Conservation (phyloP, 805 yeast species). For the Cyberlindnera amylophila region DNA sequence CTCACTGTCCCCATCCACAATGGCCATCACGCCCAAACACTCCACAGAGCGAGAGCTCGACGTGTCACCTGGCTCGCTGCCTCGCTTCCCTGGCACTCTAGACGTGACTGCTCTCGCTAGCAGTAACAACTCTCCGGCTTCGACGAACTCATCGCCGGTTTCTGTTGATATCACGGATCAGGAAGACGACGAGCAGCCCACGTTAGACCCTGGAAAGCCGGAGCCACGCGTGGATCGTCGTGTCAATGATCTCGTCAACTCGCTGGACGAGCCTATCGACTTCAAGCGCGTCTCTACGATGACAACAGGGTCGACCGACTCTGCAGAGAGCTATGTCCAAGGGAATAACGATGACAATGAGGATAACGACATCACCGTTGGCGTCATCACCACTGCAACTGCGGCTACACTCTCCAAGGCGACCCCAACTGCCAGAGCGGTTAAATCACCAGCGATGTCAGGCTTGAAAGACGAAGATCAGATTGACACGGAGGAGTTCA, state of each 20-base stretch:
- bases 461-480: not conserved
- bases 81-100: slow-evolving; percentile 34
- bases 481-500: not conserved
- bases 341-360: slow-evolving; percentile 12
- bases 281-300: slow-evolving; percentile 39
- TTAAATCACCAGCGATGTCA: slow-evolving; percentile 11
- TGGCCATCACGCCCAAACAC: slow-evolving; percentile 4
- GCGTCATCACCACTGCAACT: slow-evolving; percentile 17
- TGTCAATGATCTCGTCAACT: slow-evolving; percentile 23
- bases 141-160: slow-evolving; percentile 7
- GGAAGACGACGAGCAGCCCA: slow-evolving; percentile 20
- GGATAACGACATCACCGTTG: slow-evolving; percentile 15
- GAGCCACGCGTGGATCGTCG: slow-evolving; percentile 11
- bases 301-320: slow-evolving; percentile 25
- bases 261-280: slow-evolving; percentile 38
- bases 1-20: not conserved
- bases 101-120: slow-evolving; percentile 42
- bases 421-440: slow-evolving; percentile 16
- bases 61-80: slow-evolving; percentile 13
- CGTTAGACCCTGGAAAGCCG: slow-evolving; percentile 46
- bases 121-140: slow-evolving; percentile 12
- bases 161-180: slow-evolving; percentile 1
- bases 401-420: slow-evolving; percentile 18
- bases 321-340: slow-evolving; percentile 12
- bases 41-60: slow-evolving; percentile 15